These are phyloP conservation scores for Coleophoma cylindrospora DNA, from an alignment of 2,329 filamentous ascomycete genomes.

Conservation along the genomic window DNA sequence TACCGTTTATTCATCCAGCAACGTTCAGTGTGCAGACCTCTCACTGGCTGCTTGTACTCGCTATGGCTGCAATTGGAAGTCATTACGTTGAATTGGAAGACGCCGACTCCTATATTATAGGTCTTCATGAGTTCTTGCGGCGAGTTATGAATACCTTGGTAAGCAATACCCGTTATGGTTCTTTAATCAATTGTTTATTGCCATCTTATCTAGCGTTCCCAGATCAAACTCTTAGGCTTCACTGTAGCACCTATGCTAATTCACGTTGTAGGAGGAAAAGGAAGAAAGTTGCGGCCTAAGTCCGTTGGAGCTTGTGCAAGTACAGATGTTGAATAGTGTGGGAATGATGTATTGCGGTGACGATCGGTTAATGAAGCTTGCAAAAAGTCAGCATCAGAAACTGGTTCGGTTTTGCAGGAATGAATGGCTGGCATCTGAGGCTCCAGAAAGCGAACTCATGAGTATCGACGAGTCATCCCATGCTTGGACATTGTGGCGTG, in stretches of 20 bases:
- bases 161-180: constrained; percentile 1
- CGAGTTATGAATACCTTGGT: constrained; percentile 31
- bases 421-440: constrained; percentile 4
- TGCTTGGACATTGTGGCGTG: constrained; percentile 31
- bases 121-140: constrained; percentile 36
- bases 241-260: no score
- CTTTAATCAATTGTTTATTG: neutral
- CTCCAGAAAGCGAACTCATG: no score
- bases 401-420: constrained; percentile 19
- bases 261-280: constrained; percentile 2
- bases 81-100: constrained; percentile 25
- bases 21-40: constrained; percentile 29
- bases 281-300: constrained; percentile 4
- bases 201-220: no score
- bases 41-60: constrained; percentile 34
- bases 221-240: no score
- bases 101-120: constrained; percentile 23
- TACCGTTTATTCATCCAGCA: constrained; percentile 33
- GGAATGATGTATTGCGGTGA: constrained; percentile 18
- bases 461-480: neutral
- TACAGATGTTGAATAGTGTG: constrained; percentile 17
- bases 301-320: constrained; percentile 14
- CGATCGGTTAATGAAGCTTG: constrained; percentile 7
- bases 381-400: constrained; percentile 8
- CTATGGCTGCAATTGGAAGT: constrained; percentile 34